phyloP scores from a whole-genome alignment of 1,284 basidiomycete species.

The Pseudozyma tsukubaensis region DNA sequence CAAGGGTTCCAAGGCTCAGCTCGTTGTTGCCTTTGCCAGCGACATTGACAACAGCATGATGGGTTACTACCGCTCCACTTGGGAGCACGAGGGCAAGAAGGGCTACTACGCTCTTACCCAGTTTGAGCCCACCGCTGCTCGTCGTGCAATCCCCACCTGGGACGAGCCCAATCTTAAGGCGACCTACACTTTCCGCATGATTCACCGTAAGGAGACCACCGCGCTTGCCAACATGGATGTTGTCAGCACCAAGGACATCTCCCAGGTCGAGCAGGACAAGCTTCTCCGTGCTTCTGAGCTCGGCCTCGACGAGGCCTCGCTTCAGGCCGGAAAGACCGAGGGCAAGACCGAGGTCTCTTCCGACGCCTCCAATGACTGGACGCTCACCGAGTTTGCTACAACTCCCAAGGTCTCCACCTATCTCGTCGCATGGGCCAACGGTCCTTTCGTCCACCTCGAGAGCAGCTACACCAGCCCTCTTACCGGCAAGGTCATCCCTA shows the following conservation, averaged over 20 bases:
- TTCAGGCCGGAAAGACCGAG: constrained; percentile 70
- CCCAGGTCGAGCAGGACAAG: constrained; percentile 55
- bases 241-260: constrained; percentile 47
- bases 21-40: constrained; percentile 60
- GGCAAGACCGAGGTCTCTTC: constrained; percentile 41
- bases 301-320: constrained; percentile 75
- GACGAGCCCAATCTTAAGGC: constrained; percentile 94
- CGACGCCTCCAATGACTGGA: constrained; percentile 64
- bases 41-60: constrained; percentile 65
- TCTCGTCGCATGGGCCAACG: constrained; percentile 90
- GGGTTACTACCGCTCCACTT: constrained; percentile 69
- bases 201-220: constrained; percentile 79
- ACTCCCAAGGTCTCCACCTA: constrained; percentile 82
- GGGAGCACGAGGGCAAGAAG: constrained; percentile 70
- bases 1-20: constrained; percentile 57
- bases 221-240: constrained; percentile 82
- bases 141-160: constrained; percentile 76
- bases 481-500: constrained; percentile 82
- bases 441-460: constrained; percentile 80
- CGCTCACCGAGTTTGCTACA: constrained; percentile 65
- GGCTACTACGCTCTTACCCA: constrained; percentile 65
- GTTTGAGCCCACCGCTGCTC: constrained; percentile 84
- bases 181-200: constrained; percentile 82
- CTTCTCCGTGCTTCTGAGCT: constrained; percentile 73
- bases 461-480: constrained; percentile 83